Conservation (phyloP, 192 early-diverging fungal genomes). For the Coemansia sp. region DNA sequence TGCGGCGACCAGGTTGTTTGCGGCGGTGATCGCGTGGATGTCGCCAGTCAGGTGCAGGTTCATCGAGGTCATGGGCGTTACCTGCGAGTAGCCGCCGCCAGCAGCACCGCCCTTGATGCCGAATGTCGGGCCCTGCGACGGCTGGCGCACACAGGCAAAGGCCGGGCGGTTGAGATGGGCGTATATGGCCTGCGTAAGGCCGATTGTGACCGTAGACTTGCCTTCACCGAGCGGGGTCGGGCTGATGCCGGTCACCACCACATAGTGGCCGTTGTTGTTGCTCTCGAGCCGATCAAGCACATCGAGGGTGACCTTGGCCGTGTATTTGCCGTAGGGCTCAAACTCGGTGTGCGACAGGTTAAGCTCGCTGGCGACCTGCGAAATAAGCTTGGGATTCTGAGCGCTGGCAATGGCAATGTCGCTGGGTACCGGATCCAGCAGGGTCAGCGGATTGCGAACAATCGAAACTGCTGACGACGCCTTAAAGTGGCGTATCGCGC, state of each 20-base stretch:
- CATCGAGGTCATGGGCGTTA: slow-evolving; percentile 99
- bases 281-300: slow-evolving; percentile 82
- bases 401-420: slow-evolving; percentile 93
- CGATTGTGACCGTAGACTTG: slow-evolving; percentile 97
- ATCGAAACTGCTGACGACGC: slow-evolving; percentile 54
- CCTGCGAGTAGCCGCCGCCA: slow-evolving; percentile 98
- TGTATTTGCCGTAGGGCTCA: slow-evolving; percentile 83
- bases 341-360: slow-evolving; percentile 74
- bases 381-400: slow-evolving; percentile 85
- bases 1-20: slow-evolving; percentile 96
- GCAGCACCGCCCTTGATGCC: slow-evolving; percentile 99
- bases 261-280: slow-evolving; percentile 81
- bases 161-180: slow-evolving; percentile 84
- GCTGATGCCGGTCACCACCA: slow-evolving; percentile 97
- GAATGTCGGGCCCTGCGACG: slow-evolving; percentile 99
- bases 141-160: slow-evolving; percentile 97
- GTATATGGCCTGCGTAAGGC: slow-evolving; percentile 93
- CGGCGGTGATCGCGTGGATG: slow-evolving; percentile 96
- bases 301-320: slow-evolving; percentile 86
- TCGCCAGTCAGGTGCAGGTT: slow-evolving; percentile 99
- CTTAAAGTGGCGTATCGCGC: slow-evolving; percentile 71
- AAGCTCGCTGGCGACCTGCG: slow-evolving; percentile 77
- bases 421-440: slow-evolving; percentile 82
- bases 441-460: slow-evolving; percentile 59
- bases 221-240: slow-evolving; percentile 98